Percentiles rank a stretch among this genome's conserved stretches.
Evolutionary conservation across 2,329 filamentous ascomycete species (phyloP).

Genomic region (Fusarium denticulatum): DNA sequence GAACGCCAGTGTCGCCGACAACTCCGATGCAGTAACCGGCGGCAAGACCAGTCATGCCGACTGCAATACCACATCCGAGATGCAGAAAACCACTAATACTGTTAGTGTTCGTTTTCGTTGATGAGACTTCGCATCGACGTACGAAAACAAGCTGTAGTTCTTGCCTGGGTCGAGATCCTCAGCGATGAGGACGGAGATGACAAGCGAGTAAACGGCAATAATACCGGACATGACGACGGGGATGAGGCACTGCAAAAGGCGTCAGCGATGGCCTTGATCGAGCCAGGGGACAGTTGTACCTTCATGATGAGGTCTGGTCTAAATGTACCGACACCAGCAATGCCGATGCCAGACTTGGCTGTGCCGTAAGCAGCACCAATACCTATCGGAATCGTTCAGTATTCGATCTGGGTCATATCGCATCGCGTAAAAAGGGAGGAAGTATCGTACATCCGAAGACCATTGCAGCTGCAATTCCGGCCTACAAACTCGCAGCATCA

Average conservation of each 20-base stretch:
- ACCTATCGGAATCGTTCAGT: slow-evolving; percentile 52
- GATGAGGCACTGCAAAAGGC: slow-evolving; percentile 73
- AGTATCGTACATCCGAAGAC: slow-evolving; percentile 78
- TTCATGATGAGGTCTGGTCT: slow-evolving; percentile 92
- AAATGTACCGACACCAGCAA: slow-evolving; percentile 85
- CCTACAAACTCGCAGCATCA: slow-evolving; percentile 58
- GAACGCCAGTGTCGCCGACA: slow-evolving; percentile 92
- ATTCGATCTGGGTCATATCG: slow-evolving; percentile 33
- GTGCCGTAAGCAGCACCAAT: slow-evolving; percentile 86
- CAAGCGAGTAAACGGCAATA: slow-evolving; percentile 96
- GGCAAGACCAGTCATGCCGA: slow-evolving; percentile 90
- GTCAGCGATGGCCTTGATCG: slow-evolving; percentile 19
- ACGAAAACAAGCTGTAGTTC: slow-evolving; percentile 87
- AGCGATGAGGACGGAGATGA: slow-evolving; percentile 95
- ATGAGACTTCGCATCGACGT: slow-evolving; percentile 47
- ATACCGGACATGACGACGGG: slow-evolving; percentile 99
- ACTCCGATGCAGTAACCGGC: slow-evolving; percentile 97
- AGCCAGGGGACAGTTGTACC: slow-evolving; percentile 55
- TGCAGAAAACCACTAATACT: slow-evolving; percentile 84
- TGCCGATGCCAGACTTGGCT: slow-evolving; percentile 88
- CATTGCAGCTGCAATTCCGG: slow-evolving; percentile 83
- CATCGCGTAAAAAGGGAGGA: slow-evolving; percentile 22
- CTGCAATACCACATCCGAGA: slow-evolving; percentile 87
- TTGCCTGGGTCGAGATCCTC: slow-evolving; percentile 81
- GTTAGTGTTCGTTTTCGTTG: slow-evolving; percentile 29